Evolutionary conservation across 768 basidiomycete genomes (phyloP).

Genomic region (Fomitopsis serialis): DNA sequence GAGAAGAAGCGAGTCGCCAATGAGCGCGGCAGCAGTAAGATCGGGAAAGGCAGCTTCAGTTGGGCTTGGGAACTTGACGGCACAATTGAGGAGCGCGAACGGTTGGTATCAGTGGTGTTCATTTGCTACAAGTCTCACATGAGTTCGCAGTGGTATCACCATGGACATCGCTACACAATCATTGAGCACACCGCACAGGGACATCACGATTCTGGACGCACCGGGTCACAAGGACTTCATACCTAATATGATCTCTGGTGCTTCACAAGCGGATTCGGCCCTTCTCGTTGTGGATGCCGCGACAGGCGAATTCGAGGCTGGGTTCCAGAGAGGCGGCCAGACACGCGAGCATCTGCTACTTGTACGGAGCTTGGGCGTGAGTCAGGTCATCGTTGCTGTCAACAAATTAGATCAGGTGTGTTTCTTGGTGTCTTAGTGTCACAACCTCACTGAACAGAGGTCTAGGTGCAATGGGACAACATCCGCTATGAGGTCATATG

Average conservation of each 20-base stretch:
- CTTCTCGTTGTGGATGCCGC: conserved; percentile 89
- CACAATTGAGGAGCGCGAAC: conserved; percentile 84
- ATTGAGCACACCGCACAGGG: conserved; percentile 64
- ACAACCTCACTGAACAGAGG: background rate
- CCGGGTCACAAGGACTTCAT: conserved; percentile 98
- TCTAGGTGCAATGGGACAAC: conserved; percentile 82
- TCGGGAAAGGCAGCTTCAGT: conserved; percentile 92
- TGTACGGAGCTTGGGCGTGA: conserved; percentile 87
- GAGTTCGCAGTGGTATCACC: conserved; percentile 75
- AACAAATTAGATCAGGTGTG: conserved; percentile 91
- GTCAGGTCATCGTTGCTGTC: conserved; percentile 85
- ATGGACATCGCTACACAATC: conserved; percentile 93
- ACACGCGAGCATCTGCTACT: conserved; percentile 92
- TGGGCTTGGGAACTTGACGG: conserved; percentile 99
- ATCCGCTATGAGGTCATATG: conserved; percentile 85
- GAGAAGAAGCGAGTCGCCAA: conserved; percentile 82
- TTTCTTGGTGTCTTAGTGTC: conserved; percentile 11
- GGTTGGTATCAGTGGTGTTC: conserved; percentile 42
- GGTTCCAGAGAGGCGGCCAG: conserved; percentile 92
- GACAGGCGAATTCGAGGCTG: conserved; percentile 91
- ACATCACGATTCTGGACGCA: conserved; percentile 92
- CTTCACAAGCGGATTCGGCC: conserved; percentile 94
- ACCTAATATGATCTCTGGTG: conserved; percentile 99
- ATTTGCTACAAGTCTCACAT: background rate
- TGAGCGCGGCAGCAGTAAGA: conserved; percentile 83